Evolutionary conservation across 306 rosid genomes (phyloP), one percentile per base, ranked within the genome.

Genomic region (Mucuna pruriens): DNA sequence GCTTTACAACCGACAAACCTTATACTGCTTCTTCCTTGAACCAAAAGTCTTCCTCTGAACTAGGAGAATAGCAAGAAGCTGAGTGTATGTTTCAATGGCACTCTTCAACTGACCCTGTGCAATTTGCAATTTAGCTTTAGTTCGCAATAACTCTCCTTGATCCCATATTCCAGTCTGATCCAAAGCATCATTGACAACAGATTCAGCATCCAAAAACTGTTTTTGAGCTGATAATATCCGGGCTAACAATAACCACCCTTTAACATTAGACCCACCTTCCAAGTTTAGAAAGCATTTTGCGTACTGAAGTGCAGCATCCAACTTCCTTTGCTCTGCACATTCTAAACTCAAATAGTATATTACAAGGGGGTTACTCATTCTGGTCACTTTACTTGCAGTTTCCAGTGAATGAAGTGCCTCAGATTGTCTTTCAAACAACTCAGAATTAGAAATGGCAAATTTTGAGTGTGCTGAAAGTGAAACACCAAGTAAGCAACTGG

Each of bases 141-240:
- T 92, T 74, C 89, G 86, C 87, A 93, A 85, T 76, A 92, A 74
- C 65, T 87, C 89, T 71, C 94, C 97, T 90, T 90, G 98, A 72
- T 96, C 97, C 99, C 99, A 96, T 86, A 84, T 92, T 69, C 90
- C 94, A 29, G 97, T 90, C 84, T 91, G 94, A 80, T 93, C 94
- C 87, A 96, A 85, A 82, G 98, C 98, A 83, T 92, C 91, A 72
- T 87, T 83, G 16, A 93, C 72, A 34, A 96, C 74, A 75, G 88
- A 81, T 84, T 96, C 94, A 62, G 97, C 93, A 77, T 93, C 98
- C 67, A 63, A 55, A 87, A 84, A 92, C 83, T 71, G 83, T 86
- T 78, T 89, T 74, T 93, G 89, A 82, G 99, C 97, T 0, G 99
- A 96, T 67, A 93, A 86, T 85, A 93, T 85, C 74, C 94, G 84